Conservation (phyloP, 2,329 filamentous ascomycete species). For the Grosmannia serpens region DNA sequence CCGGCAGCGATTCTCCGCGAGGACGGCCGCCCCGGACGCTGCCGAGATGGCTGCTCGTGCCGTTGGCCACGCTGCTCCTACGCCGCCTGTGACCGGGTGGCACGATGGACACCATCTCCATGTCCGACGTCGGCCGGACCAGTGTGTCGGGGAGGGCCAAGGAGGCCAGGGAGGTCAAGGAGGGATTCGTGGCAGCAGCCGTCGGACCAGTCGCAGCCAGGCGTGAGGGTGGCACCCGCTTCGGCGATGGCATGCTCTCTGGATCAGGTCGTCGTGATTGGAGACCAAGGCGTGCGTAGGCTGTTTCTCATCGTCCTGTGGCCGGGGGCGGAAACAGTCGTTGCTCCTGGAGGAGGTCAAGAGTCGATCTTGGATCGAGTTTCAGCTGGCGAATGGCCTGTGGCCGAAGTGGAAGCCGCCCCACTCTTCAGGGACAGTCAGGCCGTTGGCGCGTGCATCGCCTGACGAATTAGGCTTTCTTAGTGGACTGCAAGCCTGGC, state of each 20-base stretch:
- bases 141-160: not conserved
- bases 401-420: not conserved
- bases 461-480: not conserved
- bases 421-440: not conserved
- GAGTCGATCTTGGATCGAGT: not conserved
- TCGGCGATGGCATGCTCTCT: constrained; percentile 4
- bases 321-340: not conserved
- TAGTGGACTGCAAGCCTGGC: not conserved
- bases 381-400: not conserved
- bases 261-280: not conserved
- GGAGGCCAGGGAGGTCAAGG: not conserved
- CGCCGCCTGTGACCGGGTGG: constrained; percentile 41
- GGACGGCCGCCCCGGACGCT: not conserved
- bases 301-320: not conserved
- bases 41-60: constrained; percentile 12
- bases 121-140: constrained; percentile 22
- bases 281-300: not conserved
- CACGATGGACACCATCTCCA: constrained; percentile 44
- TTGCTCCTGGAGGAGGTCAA: not conserved
- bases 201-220: not conserved
- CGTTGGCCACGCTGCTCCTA: constrained; percentile 41
- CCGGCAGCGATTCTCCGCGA: not conserved
- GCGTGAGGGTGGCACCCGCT: not conserved
- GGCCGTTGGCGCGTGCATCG: not conserved
- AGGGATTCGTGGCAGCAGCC: not conserved